phyloP scores from a whole-genome alignment of 1,284 basidiomycete genomes.

The Trametes versicolor region DNA sequence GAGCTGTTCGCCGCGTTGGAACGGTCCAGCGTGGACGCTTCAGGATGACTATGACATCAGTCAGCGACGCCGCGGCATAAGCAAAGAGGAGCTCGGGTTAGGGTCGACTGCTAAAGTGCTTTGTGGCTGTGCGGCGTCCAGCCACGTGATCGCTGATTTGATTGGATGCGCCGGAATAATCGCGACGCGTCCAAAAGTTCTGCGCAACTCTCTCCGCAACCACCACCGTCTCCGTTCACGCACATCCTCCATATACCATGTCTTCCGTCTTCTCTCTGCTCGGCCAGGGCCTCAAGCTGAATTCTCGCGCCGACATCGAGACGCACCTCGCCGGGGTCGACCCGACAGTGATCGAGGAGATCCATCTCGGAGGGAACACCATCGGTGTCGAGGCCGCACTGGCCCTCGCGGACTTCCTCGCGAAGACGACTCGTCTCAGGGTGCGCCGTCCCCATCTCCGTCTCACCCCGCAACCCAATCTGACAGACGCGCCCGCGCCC shows the following conservation, averaged over 20 bases:
- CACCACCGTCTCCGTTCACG: slow-evolving; percentile 15
- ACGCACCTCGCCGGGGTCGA: slow-evolving; percentile 79
- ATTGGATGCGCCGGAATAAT: slow-evolving; percentile 20
- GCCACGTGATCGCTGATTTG: slow-evolving; percentile 33
- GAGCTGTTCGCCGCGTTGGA: no score
- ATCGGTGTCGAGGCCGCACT: slow-evolving; percentile 92
- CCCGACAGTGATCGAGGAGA: slow-evolving; percentile 80
- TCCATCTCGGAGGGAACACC: slow-evolving; percentile 97
- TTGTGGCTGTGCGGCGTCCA: slow-evolving; percentile 26
- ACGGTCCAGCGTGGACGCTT: no score
- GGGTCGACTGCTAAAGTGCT: slow-evolving; percentile 12
- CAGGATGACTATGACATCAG: slow-evolving; percentile 12
- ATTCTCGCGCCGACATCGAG: slow-evolving; percentile 82
- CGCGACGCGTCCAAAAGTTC: slow-evolving; percentile 19
- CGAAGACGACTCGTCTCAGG: slow-evolving; percentile 77
- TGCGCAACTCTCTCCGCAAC: slow-evolving; percentile 21
- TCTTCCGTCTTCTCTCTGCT: slow-evolving; percentile 66
- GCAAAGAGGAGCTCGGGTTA: slow-evolving; percentile 16
- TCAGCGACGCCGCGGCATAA: not conserved
- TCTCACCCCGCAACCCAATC: slow-evolving; percentile 3
- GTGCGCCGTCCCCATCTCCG: slow-evolving; percentile 43
- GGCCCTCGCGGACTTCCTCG: slow-evolving; percentile 86
- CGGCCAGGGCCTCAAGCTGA: slow-evolving; percentile 85
- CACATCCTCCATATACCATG: slow-evolving; percentile 27
- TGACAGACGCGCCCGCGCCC: not conserved